phyloP scores from a whole-genome alignment of 805 yeast genomes.

The Tetrapisispora pingtungensis region DNA sequence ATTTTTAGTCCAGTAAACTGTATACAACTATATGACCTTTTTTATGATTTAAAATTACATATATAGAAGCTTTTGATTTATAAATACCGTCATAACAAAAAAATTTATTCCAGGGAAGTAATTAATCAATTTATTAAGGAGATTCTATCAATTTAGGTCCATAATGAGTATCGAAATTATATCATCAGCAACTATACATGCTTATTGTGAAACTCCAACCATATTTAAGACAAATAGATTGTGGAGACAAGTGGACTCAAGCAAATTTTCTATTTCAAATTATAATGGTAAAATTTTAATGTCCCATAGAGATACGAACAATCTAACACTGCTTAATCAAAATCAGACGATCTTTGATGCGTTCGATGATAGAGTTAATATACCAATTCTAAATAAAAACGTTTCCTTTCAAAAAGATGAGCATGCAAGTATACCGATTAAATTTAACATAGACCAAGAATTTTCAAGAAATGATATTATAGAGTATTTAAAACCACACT shows the following conservation, averaged over 20 bases:
- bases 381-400: conserved; percentile 7
- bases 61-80: no score
- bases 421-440: conserved; percentile 3
- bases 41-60: no score
- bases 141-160: not conserved
- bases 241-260: conserved; percentile 5
- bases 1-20: not conserved
- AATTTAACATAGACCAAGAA: not conserved
- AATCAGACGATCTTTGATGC: not conserved
- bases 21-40: no score
- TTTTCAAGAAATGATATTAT: not conserved
- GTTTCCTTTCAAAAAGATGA: conserved; percentile 6
- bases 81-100: no score
- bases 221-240: conserved; percentile 10
- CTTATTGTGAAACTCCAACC: conserved; percentile 8
- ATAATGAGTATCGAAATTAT: conserved; percentile 1
- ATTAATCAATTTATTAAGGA: no score
- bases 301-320: not conserved
- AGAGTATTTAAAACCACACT: conserved; percentile 3
- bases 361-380: not conserved
- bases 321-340: not conserved
- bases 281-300: not conserved
- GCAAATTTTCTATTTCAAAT: not conserved
- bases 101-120: no score
- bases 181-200: conserved; percentile 5